phyloP scores from a whole-genome alignment of 768 basidiomycete species.

The Serpula lacrymans region DNA sequence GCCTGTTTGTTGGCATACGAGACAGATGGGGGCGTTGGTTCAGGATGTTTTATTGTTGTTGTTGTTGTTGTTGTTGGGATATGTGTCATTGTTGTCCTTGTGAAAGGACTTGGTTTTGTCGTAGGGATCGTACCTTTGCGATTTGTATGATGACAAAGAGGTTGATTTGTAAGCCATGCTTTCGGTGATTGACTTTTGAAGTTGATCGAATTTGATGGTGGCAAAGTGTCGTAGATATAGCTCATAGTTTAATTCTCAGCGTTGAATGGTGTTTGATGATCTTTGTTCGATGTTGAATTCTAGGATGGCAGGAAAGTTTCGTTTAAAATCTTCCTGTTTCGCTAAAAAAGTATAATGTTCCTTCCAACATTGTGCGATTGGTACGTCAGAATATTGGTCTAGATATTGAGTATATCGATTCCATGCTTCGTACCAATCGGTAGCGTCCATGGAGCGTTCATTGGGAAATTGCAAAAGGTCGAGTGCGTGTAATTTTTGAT shows the following conservation, averaged over 20 bases:
- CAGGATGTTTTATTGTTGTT: neutral
- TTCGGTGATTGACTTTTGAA: neutral
- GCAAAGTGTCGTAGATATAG: neutral
- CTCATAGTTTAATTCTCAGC: neutral
- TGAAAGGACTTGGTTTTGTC: neutral
- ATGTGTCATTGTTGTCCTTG: neutral
- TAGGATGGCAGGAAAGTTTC: neutral
- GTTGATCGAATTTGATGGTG: neutral
- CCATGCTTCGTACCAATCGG: constrained; percentile 1
- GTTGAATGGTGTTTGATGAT: neutral
- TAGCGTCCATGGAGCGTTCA: neutral
- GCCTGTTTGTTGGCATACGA: neutral
- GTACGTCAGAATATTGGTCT: neutral
- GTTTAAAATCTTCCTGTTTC: neutral
- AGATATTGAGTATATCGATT: neutral
- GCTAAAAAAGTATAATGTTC: neutral
- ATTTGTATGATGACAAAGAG: neutral
- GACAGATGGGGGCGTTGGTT: neutral
- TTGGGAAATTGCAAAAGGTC: too few relatives aligned
- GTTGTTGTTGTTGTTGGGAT: neutral
- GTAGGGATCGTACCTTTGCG: neutral
- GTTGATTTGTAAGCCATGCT: neutral
- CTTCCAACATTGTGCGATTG: neutral
- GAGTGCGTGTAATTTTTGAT: too few relatives aligned
- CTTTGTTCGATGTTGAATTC: neutral